Evolutionary conservation across 805 yeast genomes (phyloP), one percentile per base, ranked within the genome.

Genomic region (Candida sanyiensis): DNA sequence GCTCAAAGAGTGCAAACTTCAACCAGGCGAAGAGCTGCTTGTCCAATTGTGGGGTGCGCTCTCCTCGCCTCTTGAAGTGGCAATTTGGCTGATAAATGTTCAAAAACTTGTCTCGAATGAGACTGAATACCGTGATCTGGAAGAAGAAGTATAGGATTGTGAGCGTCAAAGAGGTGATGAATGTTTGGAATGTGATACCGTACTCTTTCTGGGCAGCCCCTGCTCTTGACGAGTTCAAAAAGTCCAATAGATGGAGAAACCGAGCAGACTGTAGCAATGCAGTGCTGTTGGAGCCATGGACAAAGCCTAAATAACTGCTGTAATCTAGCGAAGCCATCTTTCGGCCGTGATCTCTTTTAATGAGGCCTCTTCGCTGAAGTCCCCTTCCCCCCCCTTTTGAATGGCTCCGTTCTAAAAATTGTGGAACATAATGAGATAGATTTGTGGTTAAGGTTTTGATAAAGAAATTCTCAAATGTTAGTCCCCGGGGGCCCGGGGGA

Each of bases 1-100:
- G 66, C 16, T 59, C 53, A 7, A 52, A 44, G 21, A 74, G 38
- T 0, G 72, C 62, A 0, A 75, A 72, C 5, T 50, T 31, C 2
- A 80, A 44, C 90, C 90, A 84, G 4, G 66, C 66, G 21, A 79
- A 64, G n/a, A 72, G 57, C 0, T 74, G 72, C 11, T 59, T 52
- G 2, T 66, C 62, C 15, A 66, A 47, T 1, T 66, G 64, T 5
- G 60, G 62, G 42, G 17, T 6, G n/a, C 34, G 63, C 57, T 43
- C 67, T 61, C 37, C 64, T 67, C 20, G 51, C 50, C 6, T 50
- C 54, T 1, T 71, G 70, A 2, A 69, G 42, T 59, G 62, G 37
- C 70, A 58, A 33, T 77, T 59, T 3, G 83, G 79, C 47, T 78
- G 83, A 49, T 81, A 81, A 16, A 82, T 52, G 21, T 55, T 47